A percentile compares a stretch with the other conserved stretches of the same genome.
phyloP scores from a whole-genome alignment of 2,329 filamentous ascomycete genomes.

The Nannizzia gypsea region DNA sequence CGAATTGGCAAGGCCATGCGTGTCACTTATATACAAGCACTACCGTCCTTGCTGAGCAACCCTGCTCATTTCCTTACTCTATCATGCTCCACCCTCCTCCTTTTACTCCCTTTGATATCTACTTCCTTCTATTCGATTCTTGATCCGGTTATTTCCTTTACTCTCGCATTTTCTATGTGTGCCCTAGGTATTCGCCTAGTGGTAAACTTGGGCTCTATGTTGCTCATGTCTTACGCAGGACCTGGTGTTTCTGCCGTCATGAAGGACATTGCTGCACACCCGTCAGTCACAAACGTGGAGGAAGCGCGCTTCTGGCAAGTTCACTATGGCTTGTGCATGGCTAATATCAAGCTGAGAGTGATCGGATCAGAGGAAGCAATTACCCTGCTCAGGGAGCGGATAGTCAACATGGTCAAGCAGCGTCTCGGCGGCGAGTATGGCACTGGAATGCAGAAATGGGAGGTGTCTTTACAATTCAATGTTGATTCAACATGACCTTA shows the following conservation, averaged over 20 bases:
- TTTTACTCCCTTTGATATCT: constrained; percentile 70
- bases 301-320: constrained; percentile 98
- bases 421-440: constrained; percentile 81
- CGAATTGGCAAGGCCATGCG: constrained; percentile 87
- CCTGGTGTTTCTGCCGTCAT: constrained; percentile 60
- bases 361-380: constrained; percentile 59
- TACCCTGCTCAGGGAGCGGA: constrained; percentile 59
- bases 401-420: constrained; percentile 70
- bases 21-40: constrained; percentile 65
- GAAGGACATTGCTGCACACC: constrained; percentile 71
- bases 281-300: constrained; percentile 62
- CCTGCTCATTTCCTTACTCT: constrained; percentile 91
- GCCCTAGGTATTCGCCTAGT: constrained; percentile 71
- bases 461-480: constrained; percentile 75
- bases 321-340: constrained; percentile 93
- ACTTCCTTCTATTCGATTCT: constrained; percentile 72
- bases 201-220: constrained; percentile 78
- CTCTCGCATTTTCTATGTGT: constrained; percentile 82
- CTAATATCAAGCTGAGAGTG: constrained; percentile 73
- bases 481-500: constrained; percentile 29
- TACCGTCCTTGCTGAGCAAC: constrained; percentile 82
- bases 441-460: constrained; percentile 69
- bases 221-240: constrained; percentile 76
- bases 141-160: constrained; percentile 67
- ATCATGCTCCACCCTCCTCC: constrained; percentile 67